Base-by-base conservation (phyloP, 2,329 filamentous ascomycete genomes). In the Periconia sp. region DNA sequence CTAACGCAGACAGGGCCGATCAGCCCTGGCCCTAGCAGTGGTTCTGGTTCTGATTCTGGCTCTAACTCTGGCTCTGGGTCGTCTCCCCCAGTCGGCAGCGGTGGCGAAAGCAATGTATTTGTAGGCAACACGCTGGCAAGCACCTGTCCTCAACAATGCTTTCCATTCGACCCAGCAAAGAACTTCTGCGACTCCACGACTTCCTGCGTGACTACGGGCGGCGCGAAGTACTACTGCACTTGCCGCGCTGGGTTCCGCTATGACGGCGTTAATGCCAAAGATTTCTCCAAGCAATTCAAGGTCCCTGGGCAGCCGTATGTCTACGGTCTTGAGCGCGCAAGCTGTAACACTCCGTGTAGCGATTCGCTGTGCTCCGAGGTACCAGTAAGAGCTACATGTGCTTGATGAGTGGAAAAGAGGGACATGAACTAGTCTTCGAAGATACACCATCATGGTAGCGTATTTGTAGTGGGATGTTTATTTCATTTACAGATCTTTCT, bases 231-330 rank as follows among this genome's bases (percentile, higher is more conserved):
- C 56, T 66, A 67, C 54, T 69, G 68, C 42, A 63, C 63, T 3
- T 71, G 66, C 58, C 49, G 64, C 18, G 65, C 65, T 19, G 68
- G 66, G 1, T 69, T 51, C 52, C 56, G 60, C 41, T 49, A 57
- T 2, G 59, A 62, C 31, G 52, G 35, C 8, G 61, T 50, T 45
- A 61, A 61, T 42, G 53, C 59, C 6, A 66, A 63, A 59, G 61
- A 71, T 46, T 68, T 68, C 50, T 57, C 50, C 42, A 61, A 62
- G 55, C 65, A 69, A 58, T 66, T 68, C 52, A 59, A 61, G 41
- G 56, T 65, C 9, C 49, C 56, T 15, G 62, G 59, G 2, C 59
- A 60, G 50, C 64, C 62, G 50, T 69, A 64, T 40, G 66, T 71
- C 11, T 67, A 65, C 51, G 59, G 60, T 20, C 55, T 52, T 15